Base-by-base conservation (phyloP, 1,284 basidiomycete genomes). In the Fomitopsis betulina region DNA sequence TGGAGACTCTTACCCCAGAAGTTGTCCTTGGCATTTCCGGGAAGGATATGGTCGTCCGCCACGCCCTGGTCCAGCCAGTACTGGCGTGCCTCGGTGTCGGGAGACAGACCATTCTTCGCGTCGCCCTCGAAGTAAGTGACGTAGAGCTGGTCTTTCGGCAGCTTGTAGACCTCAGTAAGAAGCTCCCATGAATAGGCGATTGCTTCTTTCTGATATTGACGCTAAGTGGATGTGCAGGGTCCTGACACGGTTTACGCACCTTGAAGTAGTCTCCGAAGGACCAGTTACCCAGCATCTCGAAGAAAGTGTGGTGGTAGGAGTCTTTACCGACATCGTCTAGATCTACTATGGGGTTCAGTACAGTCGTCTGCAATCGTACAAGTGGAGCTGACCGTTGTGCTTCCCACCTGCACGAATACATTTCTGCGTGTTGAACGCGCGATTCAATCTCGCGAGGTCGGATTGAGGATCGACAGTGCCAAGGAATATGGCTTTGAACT, bases 181-280 rank as follows among this genome's bases (percentile, higher is more conserved):
- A 99, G 84, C 66, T 96, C 91, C 96, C 96, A 99, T 5, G 96
- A 96, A 76, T 92, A 95, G 40, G 75, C 75, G 62, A 97, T 89
- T 12, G 96, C 96, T 65, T 98, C 96, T 83, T 90, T 87, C 94
- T 96, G 69, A 8, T 56, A n/a, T 56, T 32, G 33, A n/a, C 21
- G 39, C 13, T 56, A 35, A 57, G 17, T 54, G 32, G 1, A 25
- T 15, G 17, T 19, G 17, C 32, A 13, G 5, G 6, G 1, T 27
- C 23, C 15, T 37, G 23, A 19, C 35, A 37, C 35, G 9, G 3
- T 12, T 17, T 13, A 40, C 61, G 53, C 56, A 86, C 94, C 85
- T 99, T 99, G 85, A 99, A 99, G 78, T 99, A 99, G 75, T 99
- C 94, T 5, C 96, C 96, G 67, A 99, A 99, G 10, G 95, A 98